Evolutionary conservation across 768 basidiomycete genomes (phyloP), one percentile per base, ranked within the genome.

Genomic region (Lentinula raphanica): DNA sequence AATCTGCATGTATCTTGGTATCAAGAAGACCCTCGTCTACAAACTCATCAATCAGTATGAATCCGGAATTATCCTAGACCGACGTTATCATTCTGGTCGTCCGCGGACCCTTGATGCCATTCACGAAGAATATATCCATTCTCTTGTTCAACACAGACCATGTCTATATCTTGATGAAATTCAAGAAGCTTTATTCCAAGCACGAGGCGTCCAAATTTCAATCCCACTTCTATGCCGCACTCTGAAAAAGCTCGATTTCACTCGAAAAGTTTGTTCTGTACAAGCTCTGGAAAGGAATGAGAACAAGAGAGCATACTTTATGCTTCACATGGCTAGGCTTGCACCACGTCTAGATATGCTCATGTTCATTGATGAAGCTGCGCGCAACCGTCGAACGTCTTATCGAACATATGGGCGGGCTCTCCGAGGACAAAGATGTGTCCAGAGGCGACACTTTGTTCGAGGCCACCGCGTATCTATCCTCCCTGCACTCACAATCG

Each of bases 401-500:
- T 58, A 32, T 49, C 53, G 59, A 49, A 55, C 31, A 45, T 60
- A 59, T 59, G 23, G 48, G 45, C 23, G 31, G 13, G 55, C 55
- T 35, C 29, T 9, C 31, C 40, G 42, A 29, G 21, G 28, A 25
- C 7, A 5, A 8, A 28, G 31, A 13, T 53, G 50, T 35, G 50
- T 53, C 5, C 29, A 35, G 15, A 3, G 50, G 3, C 5, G 36
- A 32, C 23, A 32, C 1, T 53, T 31, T 31, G 50, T 53, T 19
- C 50, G 8, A n/a, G 50, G 50, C 5, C 19, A 53, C 32, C 50
- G 31, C 17, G 50, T 53, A 12, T 53, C 50, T 53, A 53, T 45
- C 62, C 68, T 54, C 62, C 64, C 36, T 60, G 46, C 12, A 23
- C n/a, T n/a, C n/a, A n/a, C n/a, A n/a, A n/a, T n/a, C n/a, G n/a